Percentiles rank a stretch among this genome's conserved stretches.
Conservation (phyloP, 345 rosid genomes). For the Rhodomyrtus tomentosa region DNA sequence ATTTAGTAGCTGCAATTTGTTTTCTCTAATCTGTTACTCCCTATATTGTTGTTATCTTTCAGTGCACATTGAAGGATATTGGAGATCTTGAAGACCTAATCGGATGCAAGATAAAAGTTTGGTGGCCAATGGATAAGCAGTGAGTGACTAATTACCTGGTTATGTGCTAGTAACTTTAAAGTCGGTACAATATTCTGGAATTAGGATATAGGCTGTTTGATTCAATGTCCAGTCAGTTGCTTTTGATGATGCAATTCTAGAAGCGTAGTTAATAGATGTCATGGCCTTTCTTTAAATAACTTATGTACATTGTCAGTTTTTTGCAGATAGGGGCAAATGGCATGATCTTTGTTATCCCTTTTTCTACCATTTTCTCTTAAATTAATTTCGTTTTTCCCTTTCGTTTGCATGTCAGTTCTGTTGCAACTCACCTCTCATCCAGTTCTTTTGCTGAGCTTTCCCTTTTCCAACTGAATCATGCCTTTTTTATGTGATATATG, state of each 20-base stretch:
- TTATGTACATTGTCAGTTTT: not conserved
- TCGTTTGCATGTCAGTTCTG: not conserved
- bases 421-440: not conserved
- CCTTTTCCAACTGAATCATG: not conserved
- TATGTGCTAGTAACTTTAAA: not conserved
- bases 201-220: not conserved
- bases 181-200: not conserved
- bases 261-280: not conserved
- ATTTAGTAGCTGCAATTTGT: not conserved
- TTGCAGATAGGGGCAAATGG: not conserved
- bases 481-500: slow-evolving; percentile 1
- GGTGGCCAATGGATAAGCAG: slow-evolving; percentile 99
- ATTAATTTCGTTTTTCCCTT: not conserved
- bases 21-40: not conserved
- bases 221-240: not conserved
- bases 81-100: slow-evolving; percentile 60
- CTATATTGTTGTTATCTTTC: slow-evolving; percentile 12
- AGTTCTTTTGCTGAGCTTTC: not conserved
- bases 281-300: not conserved
- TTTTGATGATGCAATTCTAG: not conserved
- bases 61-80: slow-evolving; percentile 55
- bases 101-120: slow-evolving; percentile 78
- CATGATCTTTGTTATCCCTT: not conserved
- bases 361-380: not conserved
- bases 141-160: slow-evolving; percentile 22